These are phyloP conservation scores for Arabidopsis lyrata DNA, from an alignment of 441 rosid genomes.

Conservation along the genomic window DNA sequence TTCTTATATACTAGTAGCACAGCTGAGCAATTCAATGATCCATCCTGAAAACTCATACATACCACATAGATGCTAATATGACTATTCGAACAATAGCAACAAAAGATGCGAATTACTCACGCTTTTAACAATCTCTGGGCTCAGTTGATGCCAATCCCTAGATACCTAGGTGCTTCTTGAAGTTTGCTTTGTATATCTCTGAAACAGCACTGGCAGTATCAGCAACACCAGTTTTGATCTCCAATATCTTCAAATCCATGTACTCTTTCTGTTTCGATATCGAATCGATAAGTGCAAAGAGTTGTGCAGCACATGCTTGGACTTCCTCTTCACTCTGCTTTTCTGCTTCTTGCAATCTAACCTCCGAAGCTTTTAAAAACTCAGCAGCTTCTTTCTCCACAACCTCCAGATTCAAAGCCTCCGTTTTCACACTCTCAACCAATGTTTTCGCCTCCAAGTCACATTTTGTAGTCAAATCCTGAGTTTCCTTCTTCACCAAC, in stretches of 20 bases:
- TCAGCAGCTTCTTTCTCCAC: constrained; percentile 83
- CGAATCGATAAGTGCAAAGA: constrained; percentile 64
- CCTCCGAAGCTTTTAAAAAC: constrained; percentile 56
- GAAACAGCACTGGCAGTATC: constrained; percentile 61
- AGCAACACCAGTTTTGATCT: constrained; percentile 55
- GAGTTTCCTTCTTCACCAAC: constrained; percentile 59
- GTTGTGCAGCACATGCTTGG: constrained; percentile 58
- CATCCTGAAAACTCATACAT: neutral
- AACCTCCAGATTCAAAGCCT: constrained; percentile 57
- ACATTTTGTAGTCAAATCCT: constrained; percentile 53
- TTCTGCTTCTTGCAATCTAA: constrained; percentile 62
- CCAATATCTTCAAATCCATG: constrained; percentile 58
- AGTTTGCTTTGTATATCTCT: constrained; percentile 48
- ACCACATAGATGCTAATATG: neutral
- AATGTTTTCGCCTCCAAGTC: constrained; percentile 66
- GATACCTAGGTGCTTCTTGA: constrained; percentile 46
- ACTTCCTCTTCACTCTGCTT: constrained; percentile 67
- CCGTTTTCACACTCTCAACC: constrained; percentile 57
- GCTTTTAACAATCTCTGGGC: neutral
- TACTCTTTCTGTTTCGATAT: constrained; percentile 77
- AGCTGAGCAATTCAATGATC: neutral
- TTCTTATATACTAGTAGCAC: neutral
- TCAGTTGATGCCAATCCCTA: constrained; percentile 12
- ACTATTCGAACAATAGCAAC: constrained; percentile 12
- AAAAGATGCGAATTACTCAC: constrained; percentile 1